Evolutionary conservation across 1,284 basidiomycete genomes (phyloP).

Genomic region (Porodaedalea pini): DNA sequence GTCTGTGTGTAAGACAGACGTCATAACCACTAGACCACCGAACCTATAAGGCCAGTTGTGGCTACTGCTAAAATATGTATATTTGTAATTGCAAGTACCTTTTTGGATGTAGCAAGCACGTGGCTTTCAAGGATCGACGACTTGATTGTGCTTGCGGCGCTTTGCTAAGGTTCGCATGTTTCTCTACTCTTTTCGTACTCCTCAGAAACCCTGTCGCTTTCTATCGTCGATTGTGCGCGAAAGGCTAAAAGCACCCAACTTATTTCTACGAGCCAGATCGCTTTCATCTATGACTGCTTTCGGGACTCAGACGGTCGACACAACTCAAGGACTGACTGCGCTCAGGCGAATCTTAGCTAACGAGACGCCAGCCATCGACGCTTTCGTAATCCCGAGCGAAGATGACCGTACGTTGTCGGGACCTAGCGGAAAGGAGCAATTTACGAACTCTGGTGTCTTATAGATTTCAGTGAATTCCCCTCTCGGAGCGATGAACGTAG

Average conservation of each 20-base stretch:
- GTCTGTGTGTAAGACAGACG: slow-evolving; percentile 23
- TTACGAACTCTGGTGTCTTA: slow-evolving; percentile 4
- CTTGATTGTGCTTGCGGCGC: no score
- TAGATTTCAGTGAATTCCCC: slow-evolving; percentile 89
- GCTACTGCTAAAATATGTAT: no score
- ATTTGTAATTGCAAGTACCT: no score
- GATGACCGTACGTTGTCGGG: slow-evolving; percentile 69
- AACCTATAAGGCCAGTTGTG: no score
- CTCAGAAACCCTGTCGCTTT: no score
- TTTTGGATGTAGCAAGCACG: no score
- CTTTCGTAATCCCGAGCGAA: slow-evolving; percentile 80
- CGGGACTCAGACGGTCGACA: slow-evolving; percentile 53
- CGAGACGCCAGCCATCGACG: slow-evolving; percentile 56
- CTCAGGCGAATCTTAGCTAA: slow-evolving; percentile 67
- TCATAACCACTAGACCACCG: slow-evolving; percentile 24
- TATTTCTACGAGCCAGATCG: not conserved
- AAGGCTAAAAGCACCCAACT: not conserved
- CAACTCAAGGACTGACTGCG: slow-evolving; percentile 53
- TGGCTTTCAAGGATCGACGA: no score
- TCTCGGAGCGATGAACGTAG: slow-evolving; percentile 82
- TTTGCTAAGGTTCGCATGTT: no score
- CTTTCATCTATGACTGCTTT: slow-evolving; percentile 29
- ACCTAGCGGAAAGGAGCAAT: not conserved
- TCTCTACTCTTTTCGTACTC: no score
- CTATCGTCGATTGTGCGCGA: no score